These are phyloP conservation scores for Colletotrichum spinosum DNA, from an alignment of 2,329 filamentous ascomycete species.

Conservation along the genomic window DNA sequence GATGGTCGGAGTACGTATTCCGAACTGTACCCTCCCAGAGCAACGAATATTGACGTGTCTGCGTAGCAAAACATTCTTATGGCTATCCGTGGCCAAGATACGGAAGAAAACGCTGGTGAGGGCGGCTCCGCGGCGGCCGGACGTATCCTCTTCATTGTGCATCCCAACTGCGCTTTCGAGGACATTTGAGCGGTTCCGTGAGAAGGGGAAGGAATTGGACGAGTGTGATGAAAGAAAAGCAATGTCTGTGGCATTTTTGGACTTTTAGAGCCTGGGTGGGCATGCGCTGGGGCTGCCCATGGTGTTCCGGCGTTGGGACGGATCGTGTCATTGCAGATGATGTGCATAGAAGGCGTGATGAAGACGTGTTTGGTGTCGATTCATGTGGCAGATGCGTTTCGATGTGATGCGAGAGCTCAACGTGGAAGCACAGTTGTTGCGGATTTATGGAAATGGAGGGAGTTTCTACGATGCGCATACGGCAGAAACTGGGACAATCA, in stretches of 20 bases:
- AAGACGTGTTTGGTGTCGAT: no score
- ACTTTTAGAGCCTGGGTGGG: constrained; percentile 7
- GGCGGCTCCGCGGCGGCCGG: constrained; percentile 56
- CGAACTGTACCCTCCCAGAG: no score
- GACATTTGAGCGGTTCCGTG: constrained; percentile 53
- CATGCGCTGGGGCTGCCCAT: background rate
- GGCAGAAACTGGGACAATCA: no score
- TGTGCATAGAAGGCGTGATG: background rate
- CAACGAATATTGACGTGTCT: constrained; percentile 59
- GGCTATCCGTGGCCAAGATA: constrained; percentile 75
- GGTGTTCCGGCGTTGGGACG: constrained; percentile 32
- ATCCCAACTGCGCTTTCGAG: constrained; percentile 93
- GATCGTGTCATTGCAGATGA: background rate
- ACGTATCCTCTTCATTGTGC: constrained; percentile 84
- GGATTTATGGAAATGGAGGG: no score
- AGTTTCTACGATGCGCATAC: no score
- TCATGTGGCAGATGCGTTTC: no score
- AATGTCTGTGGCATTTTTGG: constrained; percentile 29
- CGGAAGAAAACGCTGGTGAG: constrained; percentile 56
- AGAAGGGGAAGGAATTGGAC: background rate
- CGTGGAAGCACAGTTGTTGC: no score
- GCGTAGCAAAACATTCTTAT: constrained; percentile 86
- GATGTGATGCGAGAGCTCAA: no score
- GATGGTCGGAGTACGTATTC: constrained; percentile 80
- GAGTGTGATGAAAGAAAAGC: constrained; percentile 19